phyloP scores from a whole-genome alignment of 2,329 filamentous ascomycete genomes.

The Penicillium olsonii region DNA sequence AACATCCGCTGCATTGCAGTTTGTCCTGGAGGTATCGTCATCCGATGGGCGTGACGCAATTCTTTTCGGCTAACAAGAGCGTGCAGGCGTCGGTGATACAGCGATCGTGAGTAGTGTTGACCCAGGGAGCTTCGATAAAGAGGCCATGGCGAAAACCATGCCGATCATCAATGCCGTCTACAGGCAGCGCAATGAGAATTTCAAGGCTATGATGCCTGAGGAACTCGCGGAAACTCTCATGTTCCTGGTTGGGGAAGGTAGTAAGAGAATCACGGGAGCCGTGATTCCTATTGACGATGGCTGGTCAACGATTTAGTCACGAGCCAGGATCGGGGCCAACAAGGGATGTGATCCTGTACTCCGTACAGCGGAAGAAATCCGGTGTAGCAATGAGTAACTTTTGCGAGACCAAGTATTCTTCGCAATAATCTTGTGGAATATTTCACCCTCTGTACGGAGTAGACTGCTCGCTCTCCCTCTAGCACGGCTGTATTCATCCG shows the following conservation, averaged over 20 bases:
- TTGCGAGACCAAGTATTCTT: too few relatives aligned
- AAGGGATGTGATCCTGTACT: too few relatives aligned
- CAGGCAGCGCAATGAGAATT: neutral
- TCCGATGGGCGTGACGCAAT: neutral
- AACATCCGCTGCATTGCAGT: slow-evolving; percentile 51
- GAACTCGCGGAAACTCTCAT: neutral
- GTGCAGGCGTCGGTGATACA: neutral
- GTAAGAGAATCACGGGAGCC: slow-evolving; percentile 1
- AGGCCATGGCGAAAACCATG: neutral
- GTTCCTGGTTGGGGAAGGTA: neutral
- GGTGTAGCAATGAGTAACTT: too few relatives aligned
- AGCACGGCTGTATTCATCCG: too few relatives aligned
- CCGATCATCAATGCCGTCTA: neutral
- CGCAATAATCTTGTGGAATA: too few relatives aligned
- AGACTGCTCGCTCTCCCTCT: too few relatives aligned
- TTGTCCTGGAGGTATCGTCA: slow-evolving; percentile 39
- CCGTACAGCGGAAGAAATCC: too few relatives aligned
- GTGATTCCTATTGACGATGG: slow-evolving; percentile 1
- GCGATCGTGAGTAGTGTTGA: neutral
- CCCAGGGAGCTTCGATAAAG: neutral
- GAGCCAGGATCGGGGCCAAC: too few relatives aligned
- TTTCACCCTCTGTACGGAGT: too few relatives aligned
- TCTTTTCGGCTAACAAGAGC: neutral
- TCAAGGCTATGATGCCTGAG: neutral
- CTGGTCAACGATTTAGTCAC: neutral